phyloP scores from a whole-genome alignment of 805 yeast genomes.

The Candida pseudoglaebosa region DNA sequence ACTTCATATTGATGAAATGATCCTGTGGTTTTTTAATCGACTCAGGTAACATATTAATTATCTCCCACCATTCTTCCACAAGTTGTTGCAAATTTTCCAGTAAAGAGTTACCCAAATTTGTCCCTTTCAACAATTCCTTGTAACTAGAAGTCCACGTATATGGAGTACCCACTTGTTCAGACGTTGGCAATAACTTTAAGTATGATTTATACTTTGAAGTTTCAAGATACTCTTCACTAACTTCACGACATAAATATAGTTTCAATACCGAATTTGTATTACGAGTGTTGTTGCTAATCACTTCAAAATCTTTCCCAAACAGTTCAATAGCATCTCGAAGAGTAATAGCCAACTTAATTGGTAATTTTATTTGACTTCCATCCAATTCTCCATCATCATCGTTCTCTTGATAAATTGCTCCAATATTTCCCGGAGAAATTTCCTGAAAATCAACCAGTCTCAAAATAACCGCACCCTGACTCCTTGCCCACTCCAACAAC shows the following conservation, averaged over 20 bases:
- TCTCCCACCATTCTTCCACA: slow-evolving; percentile 60
- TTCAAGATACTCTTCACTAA: slow-evolving; percentile 11
- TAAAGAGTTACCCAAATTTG: slow-evolving; percentile 62
- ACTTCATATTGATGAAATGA: slow-evolving; percentile 39
- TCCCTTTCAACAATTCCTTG: slow-evolving; percentile 51
- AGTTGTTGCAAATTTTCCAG: slow-evolving; percentile 42
- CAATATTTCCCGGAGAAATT: slow-evolving; percentile 19
- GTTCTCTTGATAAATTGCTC: slow-evolving; percentile 17
- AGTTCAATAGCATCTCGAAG: slow-evolving; percentile 21
- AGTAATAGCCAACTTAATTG: slow-evolving; percentile 17
- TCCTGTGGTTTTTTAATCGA: slow-evolving; percentile 24
- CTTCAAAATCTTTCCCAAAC: slow-evolving; percentile 12
- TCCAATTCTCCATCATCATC: slow-evolving; percentile 5
- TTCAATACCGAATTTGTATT: slow-evolving; percentile 31
- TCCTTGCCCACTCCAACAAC: slow-evolving; percentile 25
- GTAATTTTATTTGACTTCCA: slow-evolving; percentile 16
- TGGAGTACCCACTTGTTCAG: slow-evolving; percentile 53
- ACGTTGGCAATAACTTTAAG: slow-evolving; percentile 30
- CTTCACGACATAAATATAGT: slow-evolving; percentile 30
- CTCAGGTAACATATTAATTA: slow-evolving; percentile 29
- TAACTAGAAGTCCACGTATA: slow-evolving; percentile 59
- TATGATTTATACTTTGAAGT: slow-evolving; percentile 26
- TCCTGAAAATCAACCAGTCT: slow-evolving; percentile 19
- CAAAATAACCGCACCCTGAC: slow-evolving; percentile 27
- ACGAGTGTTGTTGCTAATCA: slow-evolving; percentile 11